Percentiles rank a stretch among this genome's conserved stretches.
These are phyloP conservation scores for Didymella arachidicola DNA, from an alignment of 2,329 filamentous ascomycete species.

Conservation along the genomic window DNA sequence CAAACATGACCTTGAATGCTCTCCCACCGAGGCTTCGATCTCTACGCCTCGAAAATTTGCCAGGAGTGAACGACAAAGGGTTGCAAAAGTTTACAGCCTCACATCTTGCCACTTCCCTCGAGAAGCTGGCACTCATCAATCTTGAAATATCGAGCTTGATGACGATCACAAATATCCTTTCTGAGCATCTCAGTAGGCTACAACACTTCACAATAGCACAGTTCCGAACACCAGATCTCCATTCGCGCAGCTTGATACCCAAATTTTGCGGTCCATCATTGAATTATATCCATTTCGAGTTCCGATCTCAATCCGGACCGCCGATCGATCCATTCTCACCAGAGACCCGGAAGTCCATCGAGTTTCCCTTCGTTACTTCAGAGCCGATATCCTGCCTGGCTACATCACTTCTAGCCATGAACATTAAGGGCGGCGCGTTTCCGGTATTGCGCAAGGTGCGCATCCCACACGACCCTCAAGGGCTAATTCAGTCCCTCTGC, in stretches of 20 bases:
- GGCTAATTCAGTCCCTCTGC: slow-evolving; percentile 73
- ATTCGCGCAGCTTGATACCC: slow-evolving; percentile 54
- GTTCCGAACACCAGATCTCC: slow-evolving; percentile 56
- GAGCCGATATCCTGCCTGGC: slow-evolving; percentile 61
- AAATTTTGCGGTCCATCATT: slow-evolving; percentile 60
- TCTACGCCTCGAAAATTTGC: slow-evolving; percentile 63
- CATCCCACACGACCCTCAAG: slow-evolving; percentile 73
- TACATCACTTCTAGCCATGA: slow-evolving; percentile 69
- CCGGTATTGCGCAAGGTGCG: slow-evolving; percentile 68
- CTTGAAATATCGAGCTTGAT: slow-evolving; percentile 61
- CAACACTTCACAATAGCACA: slow-evolving; percentile 62
- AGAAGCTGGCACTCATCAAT: slow-evolving; percentile 60
- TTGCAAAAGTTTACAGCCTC: slow-evolving; percentile 61
- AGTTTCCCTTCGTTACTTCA: slow-evolving; percentile 31
- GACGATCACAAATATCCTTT: slow-evolving; percentile 61
- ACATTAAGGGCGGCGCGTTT: slow-evolving; percentile 69
- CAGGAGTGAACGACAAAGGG: slow-evolving; percentile 64
- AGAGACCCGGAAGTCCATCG: slow-evolving; percentile 7
- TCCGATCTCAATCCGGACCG: slow-evolving; percentile 50
- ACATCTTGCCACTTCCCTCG: slow-evolving; percentile 54
- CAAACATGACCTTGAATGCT: slow-evolving; percentile 62
- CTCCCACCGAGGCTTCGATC: slow-evolving; percentile 60
- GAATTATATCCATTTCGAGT: slow-evolving; percentile 66
- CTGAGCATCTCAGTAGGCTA: slow-evolving; percentile 54
- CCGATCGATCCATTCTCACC: slow-evolving; percentile 17